A percentile compares a stretch with the other conserved stretches of the same genome.
Evolutionary conservation across 2,329 filamentous ascomycete genomes (phyloP).

Genomic region (Neoscytalidium dimidiatum): DNA sequence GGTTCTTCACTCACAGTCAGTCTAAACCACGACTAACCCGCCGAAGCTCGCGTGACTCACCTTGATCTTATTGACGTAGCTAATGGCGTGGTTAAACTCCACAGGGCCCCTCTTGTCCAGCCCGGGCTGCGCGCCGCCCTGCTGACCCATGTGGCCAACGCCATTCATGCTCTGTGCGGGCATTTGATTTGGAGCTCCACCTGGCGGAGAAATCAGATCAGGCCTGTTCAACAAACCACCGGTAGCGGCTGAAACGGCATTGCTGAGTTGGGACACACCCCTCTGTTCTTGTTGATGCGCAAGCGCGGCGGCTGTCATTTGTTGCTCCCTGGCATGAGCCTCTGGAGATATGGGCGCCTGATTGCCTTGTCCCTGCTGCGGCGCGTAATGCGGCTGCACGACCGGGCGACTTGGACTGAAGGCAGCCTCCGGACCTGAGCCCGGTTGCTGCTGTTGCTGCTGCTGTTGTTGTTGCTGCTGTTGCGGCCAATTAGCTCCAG

Average conservation of each 20-base stretch:
- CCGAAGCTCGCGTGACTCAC: slow-evolving; percentile 52
- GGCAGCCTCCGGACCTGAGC: slow-evolving; percentile 36
- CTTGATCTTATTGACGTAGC: slow-evolving; percentile 99
- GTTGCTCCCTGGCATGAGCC: slow-evolving; percentile 27
- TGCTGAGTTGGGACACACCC: slow-evolving; percentile 66
- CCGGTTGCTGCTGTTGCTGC: slow-evolving; percentile 34
- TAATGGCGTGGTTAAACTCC: slow-evolving; percentile 98
- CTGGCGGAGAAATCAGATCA: slow-evolving; percentile 47
- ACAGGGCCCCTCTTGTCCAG: slow-evolving; percentile 87
- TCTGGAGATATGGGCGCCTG: slow-evolving; percentile 41
- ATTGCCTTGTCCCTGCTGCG: slow-evolving; percentile 35
- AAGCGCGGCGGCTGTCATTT: slow-evolving; percentile 44
- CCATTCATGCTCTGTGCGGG: slow-evolving; percentile 64
- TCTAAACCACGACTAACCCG: not conserved
- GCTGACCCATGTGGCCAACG: slow-evolving; percentile 44
- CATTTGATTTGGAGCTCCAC: slow-evolving; percentile 49
- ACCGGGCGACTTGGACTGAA: slow-evolving; percentile 48
- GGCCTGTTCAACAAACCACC: slow-evolving; percentile 44
- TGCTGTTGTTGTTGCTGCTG: slow-evolving; percentile 27
- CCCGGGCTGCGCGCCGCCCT: slow-evolving; percentile 55
- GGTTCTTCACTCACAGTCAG: slow-evolving; percentile 64
- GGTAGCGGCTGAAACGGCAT: slow-evolving; percentile 61
- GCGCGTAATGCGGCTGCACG: slow-evolving; percentile 40
- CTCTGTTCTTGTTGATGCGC: slow-evolving; percentile 66
- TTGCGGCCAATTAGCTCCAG: slow-evolving; percentile 40